Base-by-base conservation (phyloP, 495 filamentous ascomycete species). In the Daldinia vernicosa region DNA sequence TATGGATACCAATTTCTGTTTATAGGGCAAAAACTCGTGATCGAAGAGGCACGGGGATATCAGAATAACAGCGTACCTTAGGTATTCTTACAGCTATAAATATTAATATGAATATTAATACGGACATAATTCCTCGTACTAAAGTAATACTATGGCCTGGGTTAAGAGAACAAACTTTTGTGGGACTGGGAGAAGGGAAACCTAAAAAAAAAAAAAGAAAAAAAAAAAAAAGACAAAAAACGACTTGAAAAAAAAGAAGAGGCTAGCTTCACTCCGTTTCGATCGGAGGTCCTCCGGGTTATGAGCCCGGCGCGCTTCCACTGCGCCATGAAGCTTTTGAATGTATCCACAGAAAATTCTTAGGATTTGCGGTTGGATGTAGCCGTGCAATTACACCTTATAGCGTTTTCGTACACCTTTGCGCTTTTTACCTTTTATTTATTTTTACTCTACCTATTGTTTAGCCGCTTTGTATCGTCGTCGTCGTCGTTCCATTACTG, bases 241-340 rank as follows among this genome's bases (percentile, higher is more conserved):
- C 3, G 6, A 22, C 1, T 12, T 28, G 12, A 17, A 56, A 39
- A 47, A 54, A 28, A 47, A 19, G 11, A 56, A 47, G 12, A 26
- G 33, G 22, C 54, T 63, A 69, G 66, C 66, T 69, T 45, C 53
- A 63, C 66, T 63, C 66, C 59, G 58, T 68, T 68, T 68, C 59
- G 66, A 68, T 62, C 66, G 52, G 66, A 68, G 66, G 58, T 53
- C 66, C 59, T 69, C 66, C 59, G 40, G 60, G 66, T 52, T 62
- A 62, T 52, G 43, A 63, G 55, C 60, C 67, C 43, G 53, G 43
- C 53, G 60, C 60, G 66, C 66, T 69, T 52, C 60, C 60, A 59
- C 60, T 69, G 60, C 66, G 60, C 66, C 54, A 69, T 63, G 33
- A 59, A 63, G 66, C 53, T 63, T 39, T 3, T 3, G 15, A 0